Base-by-base conservation (phyloP, 805 yeast species). In the Metschnikowia similis region DNA sequence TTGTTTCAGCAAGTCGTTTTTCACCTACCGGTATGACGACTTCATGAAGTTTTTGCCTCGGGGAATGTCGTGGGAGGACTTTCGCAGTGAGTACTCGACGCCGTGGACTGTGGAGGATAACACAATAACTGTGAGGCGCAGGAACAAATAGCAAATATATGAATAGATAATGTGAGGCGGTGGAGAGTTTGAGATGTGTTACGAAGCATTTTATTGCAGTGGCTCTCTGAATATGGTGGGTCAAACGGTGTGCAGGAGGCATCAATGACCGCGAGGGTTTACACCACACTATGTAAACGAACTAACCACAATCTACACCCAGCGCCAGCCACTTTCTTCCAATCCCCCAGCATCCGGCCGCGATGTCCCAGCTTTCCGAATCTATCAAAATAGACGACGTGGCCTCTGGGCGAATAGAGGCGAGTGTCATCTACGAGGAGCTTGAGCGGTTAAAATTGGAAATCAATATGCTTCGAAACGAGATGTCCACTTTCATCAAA, bases 381-480 rank as follows among this genome's bases (percentile, higher is more conserved):
- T 28, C 40, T 28, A 53, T 53, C 42, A 72, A 66, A 49, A 73
- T 73, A 14, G 78, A 73, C 52, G 78, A 73, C 56, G 67, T 73
- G 39, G 61, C 75, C 7, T 67, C 74, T n/a, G 77, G 76, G 8
- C 66, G 62, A 49, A 66, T 73, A 26, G 70, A 70, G 39, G 70
- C 75, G 7, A 55, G 57, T 9, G 58, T 74, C 4, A 68, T 82
- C n/a, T 76, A 75, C 47, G 70, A 65, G 21, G 78, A 74, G 51
- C 57, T 72, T 46, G 75, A 72, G 16, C 57, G 79, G 32, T 61
- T 71, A 34, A 72, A 74, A 42, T 63, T 65, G 5, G 79, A 81
- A 38, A 65, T 73, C 48, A 72, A 72, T 48, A 59, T 70, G 26
- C 63, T 73, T 39, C 63, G 76, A 39, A 70, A 70, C 54, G 76